Conservation (phyloP, 2,329 filamentous ascomycete species). For the Dryadomyces quercivorus region DNA sequence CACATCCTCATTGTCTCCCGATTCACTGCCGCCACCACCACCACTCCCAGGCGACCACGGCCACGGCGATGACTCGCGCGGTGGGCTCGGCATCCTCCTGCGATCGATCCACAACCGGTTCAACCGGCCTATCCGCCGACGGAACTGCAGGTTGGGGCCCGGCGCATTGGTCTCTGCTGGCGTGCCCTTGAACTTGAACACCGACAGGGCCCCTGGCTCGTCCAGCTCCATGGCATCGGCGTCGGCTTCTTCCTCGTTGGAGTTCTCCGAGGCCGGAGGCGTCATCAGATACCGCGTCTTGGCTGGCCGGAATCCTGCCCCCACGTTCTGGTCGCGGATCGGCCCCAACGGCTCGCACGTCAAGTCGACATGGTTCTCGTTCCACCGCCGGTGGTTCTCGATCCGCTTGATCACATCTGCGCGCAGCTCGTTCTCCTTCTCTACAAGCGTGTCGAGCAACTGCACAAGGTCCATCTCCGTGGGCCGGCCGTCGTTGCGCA, state of each 20-base stretch:
- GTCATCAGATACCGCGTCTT: slow-evolving; percentile 61
- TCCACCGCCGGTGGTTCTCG: slow-evolving; percentile 83
- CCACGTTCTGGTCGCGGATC: slow-evolving; percentile 49
- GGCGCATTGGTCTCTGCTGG: slow-evolving; percentile 16
- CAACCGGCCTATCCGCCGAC: slow-evolving; percentile 72
- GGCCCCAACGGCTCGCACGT: slow-evolving; percentile 78
- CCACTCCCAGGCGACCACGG: too few relatives aligned
- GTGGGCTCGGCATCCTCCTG: slow-evolving; percentile 48
- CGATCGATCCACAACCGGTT: slow-evolving; percentile 84
- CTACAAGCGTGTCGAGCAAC: slow-evolving; percentile 63
- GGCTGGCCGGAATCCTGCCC: slow-evolving; percentile 56
- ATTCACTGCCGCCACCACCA: not conserved
- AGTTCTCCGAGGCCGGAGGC: slow-evolving; percentile 44
- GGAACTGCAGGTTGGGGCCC: slow-evolving; percentile 49
- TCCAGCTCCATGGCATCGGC: slow-evolving; percentile 39
- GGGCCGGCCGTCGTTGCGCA: slow-evolving; percentile 55
- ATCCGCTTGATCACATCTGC: slow-evolving; percentile 78
- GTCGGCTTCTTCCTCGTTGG: slow-evolving; percentile 28
- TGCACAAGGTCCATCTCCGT: slow-evolving; percentile 69
- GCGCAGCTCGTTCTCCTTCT: slow-evolving; percentile 71
- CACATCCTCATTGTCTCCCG: slow-evolving; percentile 1
- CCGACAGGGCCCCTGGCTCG: slow-evolving; percentile 24
- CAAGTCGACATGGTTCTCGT: slow-evolving; percentile 76
- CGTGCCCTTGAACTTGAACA: slow-evolving; percentile 35
- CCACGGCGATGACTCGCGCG: slow-evolving; percentile 15